Evolutionary conservation across 2,329 filamentous ascomycete genomes (phyloP).

Genomic region (Arthrobotrys conoides): DNA sequence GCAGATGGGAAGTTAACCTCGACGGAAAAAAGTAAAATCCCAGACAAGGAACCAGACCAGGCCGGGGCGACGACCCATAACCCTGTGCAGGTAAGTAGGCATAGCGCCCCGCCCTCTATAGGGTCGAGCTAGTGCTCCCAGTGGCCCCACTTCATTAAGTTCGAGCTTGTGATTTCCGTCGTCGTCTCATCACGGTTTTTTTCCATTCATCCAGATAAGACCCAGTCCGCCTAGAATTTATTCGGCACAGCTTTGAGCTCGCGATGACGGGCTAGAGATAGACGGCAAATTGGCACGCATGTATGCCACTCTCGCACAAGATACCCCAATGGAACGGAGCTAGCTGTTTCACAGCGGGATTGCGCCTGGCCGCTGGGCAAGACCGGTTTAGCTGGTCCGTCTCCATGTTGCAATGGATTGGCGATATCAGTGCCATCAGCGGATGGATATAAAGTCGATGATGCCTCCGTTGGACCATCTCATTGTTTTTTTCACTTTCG

Average conservation of each 20-base stretch:
- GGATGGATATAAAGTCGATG: slow-evolving; percentile 57
- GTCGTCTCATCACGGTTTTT: slow-evolving; percentile 58
- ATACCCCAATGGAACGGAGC: slow-evolving; percentile 47
- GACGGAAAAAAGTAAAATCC: slow-evolving; percentile 46
- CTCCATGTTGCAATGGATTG: slow-evolving; percentile 51
- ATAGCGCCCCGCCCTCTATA: slow-evolving; percentile 61
- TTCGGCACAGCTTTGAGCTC: slow-evolving; percentile 57
- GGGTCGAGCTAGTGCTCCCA: slow-evolving; percentile 43
- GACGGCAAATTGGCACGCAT: slow-evolving; percentile 59
- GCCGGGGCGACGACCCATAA: slow-evolving; percentile 32
- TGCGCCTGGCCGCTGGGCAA: slow-evolving; percentile 44
- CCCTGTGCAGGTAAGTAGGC: slow-evolving; percentile 28
- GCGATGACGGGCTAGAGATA: slow-evolving; percentile 55
- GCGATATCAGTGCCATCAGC: background rate
- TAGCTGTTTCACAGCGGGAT: slow-evolving; percentile 58
- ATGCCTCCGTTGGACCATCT: slow-evolving; percentile 45
- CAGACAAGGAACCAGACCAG: slow-evolving; percentile 40
- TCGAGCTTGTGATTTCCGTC: slow-evolving; percentile 61
- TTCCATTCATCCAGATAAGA: slow-evolving; percentile 62
- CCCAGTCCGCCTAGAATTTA: slow-evolving; percentile 52
- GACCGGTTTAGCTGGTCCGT: slow-evolving; percentile 41
- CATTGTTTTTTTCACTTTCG: slow-evolving; percentile 32
- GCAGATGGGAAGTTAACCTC: slow-evolving; percentile 20
- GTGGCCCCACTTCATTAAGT: slow-evolving; percentile 55
- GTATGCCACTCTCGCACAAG: slow-evolving; percentile 22